Evolutionary conservation across 345 rosid species (phyloP), one percentile per base, ranked within the genome.

Genomic region (Turnera subulata): DNA sequence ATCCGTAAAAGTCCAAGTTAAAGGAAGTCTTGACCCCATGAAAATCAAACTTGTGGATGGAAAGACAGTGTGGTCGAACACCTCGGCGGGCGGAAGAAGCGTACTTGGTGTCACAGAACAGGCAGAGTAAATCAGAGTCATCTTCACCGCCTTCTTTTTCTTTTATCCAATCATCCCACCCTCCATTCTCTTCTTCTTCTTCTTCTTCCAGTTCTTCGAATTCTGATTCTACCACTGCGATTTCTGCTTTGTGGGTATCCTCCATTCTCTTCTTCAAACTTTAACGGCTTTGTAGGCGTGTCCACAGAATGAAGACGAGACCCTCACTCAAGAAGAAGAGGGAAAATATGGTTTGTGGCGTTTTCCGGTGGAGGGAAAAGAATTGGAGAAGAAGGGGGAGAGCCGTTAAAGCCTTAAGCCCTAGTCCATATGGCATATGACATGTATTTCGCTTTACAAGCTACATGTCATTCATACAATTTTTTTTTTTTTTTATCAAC

Each of bases 161-260:
- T n/a, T 75, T 85, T 52, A 56, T 57, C 85, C 90, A 81, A 13
- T 83, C 95, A 19, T 73, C 82, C 96, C 93, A 87, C 32, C 67
- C 79, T 62, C 73, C 82, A 11, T 14, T 59, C 1, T 66, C 76
- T 5, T 55, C 67, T 22, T 61, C 73, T 1, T 10, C 10, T 11
- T 44, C 62, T 40, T 49, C 42, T 16, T 42, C 46, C 14, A n/a
- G n/a, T n/a, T n/a, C n/a, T n/a, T n/a, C n/a, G n/a, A n/a, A 14
- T 35, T 47, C 54, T 43, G 15, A 44, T 5, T 32, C 58, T 0
- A 32, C 42, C 12, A 40, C 6, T 15, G 14, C 14, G 14, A 7
- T 21, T 1, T 58, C 39, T 20, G 15, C 22, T 43, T 57, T n/a
- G 29, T 35, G 24, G 35, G 35, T 29, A 8, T 29, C 35, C 5